Evolutionary conservation across 2,329 filamentous ascomycete genomes (phyloP), one percentile per base, ranked within the genome.

Genomic region (Cordyceps cateniannulata): DNA sequence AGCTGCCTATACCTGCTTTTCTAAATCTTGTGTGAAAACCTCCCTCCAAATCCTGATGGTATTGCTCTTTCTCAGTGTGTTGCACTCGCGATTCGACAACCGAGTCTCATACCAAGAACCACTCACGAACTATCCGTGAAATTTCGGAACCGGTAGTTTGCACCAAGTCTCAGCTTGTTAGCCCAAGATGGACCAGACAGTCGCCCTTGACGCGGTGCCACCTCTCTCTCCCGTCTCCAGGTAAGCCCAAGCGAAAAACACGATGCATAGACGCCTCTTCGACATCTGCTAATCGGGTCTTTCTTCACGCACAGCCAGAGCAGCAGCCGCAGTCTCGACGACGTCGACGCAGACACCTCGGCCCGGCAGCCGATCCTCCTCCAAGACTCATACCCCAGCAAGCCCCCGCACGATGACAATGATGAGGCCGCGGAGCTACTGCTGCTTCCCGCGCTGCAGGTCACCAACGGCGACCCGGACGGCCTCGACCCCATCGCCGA

Each of bases 401-500:
- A 54, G 20, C 29, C 32, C 2, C 24, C 14, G 16, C 42, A 59
- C 25, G 10, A 53, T 47, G 57, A 20, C 14, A 7, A 22, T 6
- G n/a, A 9, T 7, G n/a, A n/a, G 42, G n/a, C 7, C 24, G 29
- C 50, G 16, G 49, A 25, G 5, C 16, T 60, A 2, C 10, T 35
- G 32, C 32, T 35, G 8, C 32, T 35, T 35, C 63, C 66, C 1
- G 60, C 66, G 18, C 60, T 69, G 9, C 67, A 69, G 59, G 51
- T 62, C 7, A 63, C 62, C 27, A 68, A 66, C 22, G 66, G 65
- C 8, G 64, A 62, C 0, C 59, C 62, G 1, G 67, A 68, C 49
- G 68, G 68, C 12, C 69, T 76, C 7, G 71, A 74, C 40, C 74
- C 75, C 7, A 65, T 76, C 6, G 67, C 62, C 14, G 70, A 70